phyloP scores from a whole-genome alignment of 1,284 basidiomycete genomes.

The Meira nashicola region DNA sequence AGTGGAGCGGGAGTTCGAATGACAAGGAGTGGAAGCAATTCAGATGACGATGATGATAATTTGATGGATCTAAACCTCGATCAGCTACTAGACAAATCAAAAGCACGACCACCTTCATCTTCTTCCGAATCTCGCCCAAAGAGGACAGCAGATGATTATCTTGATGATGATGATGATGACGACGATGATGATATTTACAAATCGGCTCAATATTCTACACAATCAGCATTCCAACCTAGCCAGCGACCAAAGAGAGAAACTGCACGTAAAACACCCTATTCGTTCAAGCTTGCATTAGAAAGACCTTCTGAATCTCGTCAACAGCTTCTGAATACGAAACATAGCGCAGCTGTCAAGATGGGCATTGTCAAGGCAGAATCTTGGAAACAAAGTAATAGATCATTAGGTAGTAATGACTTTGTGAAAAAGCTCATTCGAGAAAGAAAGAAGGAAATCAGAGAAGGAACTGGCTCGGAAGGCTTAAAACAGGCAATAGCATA shows the following conservation, averaged over 20 bases:
- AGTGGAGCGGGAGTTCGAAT: no score
- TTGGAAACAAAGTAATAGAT: not conserved
- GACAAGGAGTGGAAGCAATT: no score
- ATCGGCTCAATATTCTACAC: no score
- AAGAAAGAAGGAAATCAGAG: not conserved
- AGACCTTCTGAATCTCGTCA: not conserved
- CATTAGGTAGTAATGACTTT: not conserved
- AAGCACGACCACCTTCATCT: no score
- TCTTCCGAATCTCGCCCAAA: no score
- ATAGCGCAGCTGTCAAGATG: not conserved
- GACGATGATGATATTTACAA: no score
- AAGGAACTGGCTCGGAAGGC: not conserved
- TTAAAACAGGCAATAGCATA: not conserved
- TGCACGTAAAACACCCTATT: not conserved
- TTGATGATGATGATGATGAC: no score
- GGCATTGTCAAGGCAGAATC: not conserved
- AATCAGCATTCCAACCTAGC: not conserved
- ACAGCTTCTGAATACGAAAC: not conserved
- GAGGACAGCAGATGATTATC: no score
- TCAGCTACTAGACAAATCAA: no score
- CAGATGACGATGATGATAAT: no score
- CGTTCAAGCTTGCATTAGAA: not conserved
- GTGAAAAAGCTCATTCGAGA: slow-evolving; percentile 1
- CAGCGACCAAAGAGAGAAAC: not conserved
- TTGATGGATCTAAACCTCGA: no score